Evolutionary conservation across 495 filamentous ascomycete species (phyloP).

Genomic region (Friedmanniomyces endolithicus): DNA sequence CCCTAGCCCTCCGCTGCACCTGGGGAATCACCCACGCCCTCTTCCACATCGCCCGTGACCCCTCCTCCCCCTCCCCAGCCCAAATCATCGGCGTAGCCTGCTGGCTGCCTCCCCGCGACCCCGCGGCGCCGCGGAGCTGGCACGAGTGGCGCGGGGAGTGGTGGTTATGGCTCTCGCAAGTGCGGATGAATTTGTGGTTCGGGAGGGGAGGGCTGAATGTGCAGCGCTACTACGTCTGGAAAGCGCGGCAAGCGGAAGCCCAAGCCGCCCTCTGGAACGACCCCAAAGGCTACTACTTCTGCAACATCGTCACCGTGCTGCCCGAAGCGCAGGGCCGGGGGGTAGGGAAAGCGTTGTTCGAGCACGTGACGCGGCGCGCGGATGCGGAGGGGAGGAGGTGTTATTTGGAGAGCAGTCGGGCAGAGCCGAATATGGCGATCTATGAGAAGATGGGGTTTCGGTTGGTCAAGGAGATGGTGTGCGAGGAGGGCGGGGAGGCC

Average conservation of each 20-base stretch:
- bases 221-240: constrained; percentile 55
- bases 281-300: constrained; percentile 53
- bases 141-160: constrained; percentile 44
- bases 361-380: constrained; percentile 44
- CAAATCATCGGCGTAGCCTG: constrained; percentile 49
- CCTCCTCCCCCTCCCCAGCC: constrained; percentile 13
- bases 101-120: constrained; percentile 45
- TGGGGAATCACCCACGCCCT: constrained; percentile 52
- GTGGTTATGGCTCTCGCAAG: constrained; percentile 47
- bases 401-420: constrained; percentile 53
- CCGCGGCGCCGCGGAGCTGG: constrained; percentile 38
- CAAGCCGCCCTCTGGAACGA: constrained; percentile 48
- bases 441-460: constrained; percentile 56
- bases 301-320: constrained; percentile 55
- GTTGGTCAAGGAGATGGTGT: constrained; percentile 48
- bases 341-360: constrained; percentile 46
- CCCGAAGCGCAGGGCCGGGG: constrained; percentile 47
- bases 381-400: constrained; percentile 48
- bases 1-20: constrained; percentile 47
- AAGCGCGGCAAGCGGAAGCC: constrained; percentile 43
- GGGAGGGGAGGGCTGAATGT: constrained; percentile 53
- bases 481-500: constrained; percentile 42
- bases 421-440: constrained; percentile 50
- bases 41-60: constrained; percentile 51
- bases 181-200: constrained; percentile 49